phyloP scores from a whole-genome alignment of 495 filamentous ascomycete species.

The Xylaria grammica region DNA sequence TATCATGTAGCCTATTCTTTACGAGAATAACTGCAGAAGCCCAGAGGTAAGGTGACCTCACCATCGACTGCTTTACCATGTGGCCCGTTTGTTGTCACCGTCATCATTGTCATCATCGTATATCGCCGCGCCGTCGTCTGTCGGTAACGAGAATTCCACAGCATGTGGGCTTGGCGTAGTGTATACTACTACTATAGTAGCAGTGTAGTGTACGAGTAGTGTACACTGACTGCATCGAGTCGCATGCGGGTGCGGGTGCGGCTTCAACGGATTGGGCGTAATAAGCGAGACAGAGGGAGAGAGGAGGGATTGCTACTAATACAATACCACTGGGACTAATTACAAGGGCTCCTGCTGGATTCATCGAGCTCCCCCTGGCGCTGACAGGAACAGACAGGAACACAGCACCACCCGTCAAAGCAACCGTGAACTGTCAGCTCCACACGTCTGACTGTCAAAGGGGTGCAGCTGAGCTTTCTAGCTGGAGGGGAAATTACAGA shows the following conservation, averaged over 20 bases:
- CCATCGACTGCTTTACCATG: too few species aligned
- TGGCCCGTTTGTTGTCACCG: background rate
- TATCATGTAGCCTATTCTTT: too few species aligned
- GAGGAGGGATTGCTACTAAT: background rate
- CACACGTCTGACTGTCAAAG: conserved; percentile 20
- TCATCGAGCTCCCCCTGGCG: background rate
- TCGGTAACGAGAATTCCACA: too few species aligned
- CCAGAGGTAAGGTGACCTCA: too few species aligned
- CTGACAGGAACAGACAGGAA: conserved; percentile 18
- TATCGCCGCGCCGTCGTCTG: too few species aligned
- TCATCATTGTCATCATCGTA: too few species aligned
- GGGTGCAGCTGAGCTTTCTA: conserved; percentile 7
- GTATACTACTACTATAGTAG: too few species aligned
- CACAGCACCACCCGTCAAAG: background rate
- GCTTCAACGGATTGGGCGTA: conserved; percentile 3
- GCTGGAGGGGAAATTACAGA: conserved; percentile 4
- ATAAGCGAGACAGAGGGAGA: too few species aligned
- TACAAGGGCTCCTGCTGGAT: conserved; percentile 11
- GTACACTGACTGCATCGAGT: background rate
- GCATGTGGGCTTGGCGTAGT: too few species aligned
- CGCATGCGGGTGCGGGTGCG: conserved; percentile 17
- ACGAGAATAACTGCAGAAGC: too few species aligned
- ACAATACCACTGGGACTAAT: background rate
- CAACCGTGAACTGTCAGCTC: background rate
- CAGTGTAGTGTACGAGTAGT: too few species aligned